Evolutionary conservation across 306 rosid genomes (phyloP).

Genomic region (Begonia masoniana): DNA sequence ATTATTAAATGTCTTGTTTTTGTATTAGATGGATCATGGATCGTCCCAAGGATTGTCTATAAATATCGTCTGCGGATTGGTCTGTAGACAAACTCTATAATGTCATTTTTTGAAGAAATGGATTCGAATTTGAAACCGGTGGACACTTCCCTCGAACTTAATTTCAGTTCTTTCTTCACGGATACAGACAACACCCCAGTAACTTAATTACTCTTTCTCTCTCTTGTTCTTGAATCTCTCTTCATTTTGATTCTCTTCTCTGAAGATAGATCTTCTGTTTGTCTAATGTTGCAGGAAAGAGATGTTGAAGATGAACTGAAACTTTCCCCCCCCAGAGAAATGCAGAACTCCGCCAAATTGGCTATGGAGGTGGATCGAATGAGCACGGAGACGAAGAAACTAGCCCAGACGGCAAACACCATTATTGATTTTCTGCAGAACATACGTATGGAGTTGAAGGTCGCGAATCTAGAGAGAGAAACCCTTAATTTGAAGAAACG

Average conservation of each 20-base stretch:
- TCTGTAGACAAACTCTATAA: too few species aligned
- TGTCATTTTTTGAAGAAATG: neutral
- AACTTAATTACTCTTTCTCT: too few species aligned
- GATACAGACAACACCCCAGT: too few species aligned
- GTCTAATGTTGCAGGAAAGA: too few species aligned
- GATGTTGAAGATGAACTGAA: too few species aligned
- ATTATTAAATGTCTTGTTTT: too few species aligned
- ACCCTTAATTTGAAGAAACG: slow-evolving; percentile 27
- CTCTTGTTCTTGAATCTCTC: too few species aligned
- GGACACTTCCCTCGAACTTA: slow-evolving; percentile 55
- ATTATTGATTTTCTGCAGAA: slow-evolving; percentile 32
- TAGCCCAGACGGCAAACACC: slow-evolving; percentile 23
- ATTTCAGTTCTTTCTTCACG: slow-evolving; percentile 19
- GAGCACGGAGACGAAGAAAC: slow-evolving; percentile 47
- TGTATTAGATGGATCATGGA: too few species aligned
- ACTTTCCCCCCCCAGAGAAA: neutral
- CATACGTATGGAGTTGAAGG: slow-evolving; percentile 25
- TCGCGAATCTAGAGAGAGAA: slow-evolving; percentile 13
- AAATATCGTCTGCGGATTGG: neutral
- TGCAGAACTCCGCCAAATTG: slow-evolving; percentile 9
- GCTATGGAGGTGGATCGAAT: slow-evolving; percentile 40
- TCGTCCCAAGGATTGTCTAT: too few species aligned
- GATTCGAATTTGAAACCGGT: neutral
- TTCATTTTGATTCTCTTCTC: too few species aligned
- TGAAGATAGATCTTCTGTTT: too few species aligned